Evolutionary conservation across 805 yeast genomes (phyloP).

Genomic region (Ogataea methylovora): DNA sequence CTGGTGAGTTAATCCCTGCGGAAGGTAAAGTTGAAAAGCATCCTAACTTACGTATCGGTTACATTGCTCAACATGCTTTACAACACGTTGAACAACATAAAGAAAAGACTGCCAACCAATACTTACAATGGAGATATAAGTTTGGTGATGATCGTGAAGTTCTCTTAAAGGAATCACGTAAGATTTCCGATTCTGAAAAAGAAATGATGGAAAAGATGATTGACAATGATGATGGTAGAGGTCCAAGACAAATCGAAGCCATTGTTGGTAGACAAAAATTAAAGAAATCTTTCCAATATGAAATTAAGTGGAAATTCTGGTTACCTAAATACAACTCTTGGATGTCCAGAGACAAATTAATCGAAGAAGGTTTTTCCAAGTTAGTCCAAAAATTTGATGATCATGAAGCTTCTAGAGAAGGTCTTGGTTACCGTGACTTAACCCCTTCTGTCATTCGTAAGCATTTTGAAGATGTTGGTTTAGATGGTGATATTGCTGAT

Average conservation of each 20-base stretch:
- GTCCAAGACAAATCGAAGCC: slow-evolving; percentile 85
- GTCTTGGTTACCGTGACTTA: slow-evolving; percentile 95
- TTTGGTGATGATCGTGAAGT: slow-evolving; percentile 99
- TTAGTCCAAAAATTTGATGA: slow-evolving; percentile 95
- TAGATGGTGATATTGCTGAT: slow-evolving; percentile 97
- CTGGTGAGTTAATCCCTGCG: slow-evolving; percentile 85
- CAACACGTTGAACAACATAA: slow-evolving; percentile 96
- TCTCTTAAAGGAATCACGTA: slow-evolving; percentile 85
- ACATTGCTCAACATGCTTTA: slow-evolving; percentile 97
- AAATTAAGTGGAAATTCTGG: slow-evolving; percentile 89
- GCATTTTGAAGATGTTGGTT: slow-evolving; percentile 95
- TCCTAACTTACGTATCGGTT: slow-evolving; percentile 96
- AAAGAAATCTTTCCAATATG: slow-evolving; percentile 95
- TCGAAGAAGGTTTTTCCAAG: slow-evolving; percentile 83
- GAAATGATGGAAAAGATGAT: slow-evolving; percentile 71
- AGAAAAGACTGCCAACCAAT: slow-evolving; percentile 96
- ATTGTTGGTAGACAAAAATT: slow-evolving; percentile 95
- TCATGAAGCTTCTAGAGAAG: slow-evolving; percentile 98
- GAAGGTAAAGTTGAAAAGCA: slow-evolving; percentile 93
- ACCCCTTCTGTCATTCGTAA: slow-evolving; percentile 88
- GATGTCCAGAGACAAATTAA: slow-evolving; percentile 77
- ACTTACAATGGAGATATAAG: slow-evolving; percentile 96
- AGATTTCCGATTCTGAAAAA: slow-evolving; percentile 59
- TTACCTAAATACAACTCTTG: slow-evolving; percentile 90
- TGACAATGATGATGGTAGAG: slow-evolving; percentile 76